Base-by-base conservation (phyloP, 2,329 filamentous ascomycete genomes). In the Albifimbria verrucaria region DNA sequence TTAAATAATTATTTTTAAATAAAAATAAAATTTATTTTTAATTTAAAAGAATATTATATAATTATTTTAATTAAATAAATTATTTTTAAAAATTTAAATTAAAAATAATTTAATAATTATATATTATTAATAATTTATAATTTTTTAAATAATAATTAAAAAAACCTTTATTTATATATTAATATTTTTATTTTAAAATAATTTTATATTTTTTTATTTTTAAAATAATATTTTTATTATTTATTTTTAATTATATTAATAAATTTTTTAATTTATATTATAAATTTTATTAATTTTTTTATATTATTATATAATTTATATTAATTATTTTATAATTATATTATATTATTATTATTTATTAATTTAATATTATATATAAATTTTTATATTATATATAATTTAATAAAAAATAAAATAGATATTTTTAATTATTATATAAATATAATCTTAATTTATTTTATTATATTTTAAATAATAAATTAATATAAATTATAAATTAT, bases 401-500 rank as follows among this genome's bases (percentile, higher is more conserved):
- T n/a, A n/a, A n/a, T n/a, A n/a, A n/a, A n/a, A n/a, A n/a, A n/a
- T n/a, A n/a, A n/a, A n/a, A n/a, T n/a, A n/a, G n/a, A n/a, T n/a
- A n/a, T n/a, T n/a, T n/a, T n/a, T n/a, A n/a, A n/a, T n/a, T n/a
- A n/a, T n/a, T n/a, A n/a, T n/a, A n/a, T n/a, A n/a, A n/a, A n/a
- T n/a, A n/a, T n/a, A n/a, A n/a, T n/a, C n/a, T n/a, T n/a, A n/a
- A n/a, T n/a, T n/a, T n/a, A n/a, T n/a, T n/a, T n/a, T n/a, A n/a
- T n/a, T n/a, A n/a, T n/a, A n/a, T n/a, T n/a, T n/a, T n/a, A n/a
- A n/a, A 12, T 4, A 46, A 50, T 9, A 3, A 48, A 22, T 26
- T 47, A 43, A 25, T 6, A 25, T 23, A 46, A 32, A 50, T 50
- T 41, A 53, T 11, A 48, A 20, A 7, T 52, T 48, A 52, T 49